A percentile compares a stretch with the other conserved stretches of the same genome.
Evolutionary conservation across 164 flowering plant species (phyloP).

Genomic region (Litsea cubeba): DNA sequence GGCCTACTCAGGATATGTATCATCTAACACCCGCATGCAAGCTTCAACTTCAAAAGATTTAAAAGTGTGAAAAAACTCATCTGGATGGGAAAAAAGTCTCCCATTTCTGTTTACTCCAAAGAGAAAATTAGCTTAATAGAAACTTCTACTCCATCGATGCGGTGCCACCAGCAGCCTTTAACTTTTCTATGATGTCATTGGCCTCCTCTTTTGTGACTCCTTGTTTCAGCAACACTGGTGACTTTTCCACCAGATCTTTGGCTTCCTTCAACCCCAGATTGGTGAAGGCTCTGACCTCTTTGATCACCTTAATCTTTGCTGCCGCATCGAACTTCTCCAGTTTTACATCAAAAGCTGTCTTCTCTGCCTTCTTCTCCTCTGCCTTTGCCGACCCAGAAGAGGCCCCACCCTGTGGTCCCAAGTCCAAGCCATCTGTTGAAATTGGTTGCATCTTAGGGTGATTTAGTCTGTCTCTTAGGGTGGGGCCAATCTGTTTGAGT

Average conservation of each 20-base stretch:
- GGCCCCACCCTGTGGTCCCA: constrained; percentile 43
- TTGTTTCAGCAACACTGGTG: constrained; percentile 61
- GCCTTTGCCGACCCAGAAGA: constrained; percentile 35
- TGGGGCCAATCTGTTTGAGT: constrained; percentile 54
- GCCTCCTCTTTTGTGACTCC: constrained; percentile 88
- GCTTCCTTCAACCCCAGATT: constrained; percentile 82
- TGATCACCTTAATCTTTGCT: constrained; percentile 80
- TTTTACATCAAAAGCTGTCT: constrained; percentile 79
- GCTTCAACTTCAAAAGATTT: too few species aligned
- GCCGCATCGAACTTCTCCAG: constrained; percentile 80
- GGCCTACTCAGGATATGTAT: too few species aligned
- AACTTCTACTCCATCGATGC: constrained; percentile 60
- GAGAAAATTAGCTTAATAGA: too few species aligned
- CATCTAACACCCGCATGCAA: too few species aligned
- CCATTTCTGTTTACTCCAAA: too few species aligned
- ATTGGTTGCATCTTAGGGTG: constrained; percentile 59
- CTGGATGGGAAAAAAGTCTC: too few species aligned
- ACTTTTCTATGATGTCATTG: constrained; percentile 62
- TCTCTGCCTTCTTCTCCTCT: constrained; percentile 67
- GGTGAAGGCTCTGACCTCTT: constrained; percentile 77
- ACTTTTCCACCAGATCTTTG: constrained; percentile 82
- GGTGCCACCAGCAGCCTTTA: constrained; percentile 71
- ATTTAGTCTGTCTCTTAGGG: constrained; percentile 39
- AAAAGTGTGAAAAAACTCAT: too few species aligned
- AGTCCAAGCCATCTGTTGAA: constrained; percentile 54